Conservation (phyloP, 176 grass and related monocot species). For the Avena insularis region DNA sequence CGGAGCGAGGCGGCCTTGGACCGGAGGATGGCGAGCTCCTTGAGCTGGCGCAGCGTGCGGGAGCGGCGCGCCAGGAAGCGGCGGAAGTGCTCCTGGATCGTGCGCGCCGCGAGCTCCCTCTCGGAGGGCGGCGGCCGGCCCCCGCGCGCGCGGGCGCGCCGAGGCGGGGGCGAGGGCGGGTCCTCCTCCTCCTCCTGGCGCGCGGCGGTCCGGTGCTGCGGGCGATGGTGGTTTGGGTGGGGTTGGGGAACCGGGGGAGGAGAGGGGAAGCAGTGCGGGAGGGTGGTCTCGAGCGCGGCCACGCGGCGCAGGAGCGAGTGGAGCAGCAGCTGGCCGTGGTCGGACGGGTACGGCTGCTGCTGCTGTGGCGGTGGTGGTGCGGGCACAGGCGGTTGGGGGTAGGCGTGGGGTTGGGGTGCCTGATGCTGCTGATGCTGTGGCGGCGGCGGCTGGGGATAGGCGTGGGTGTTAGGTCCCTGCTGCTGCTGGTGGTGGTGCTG, state of each 20-base stretch:
- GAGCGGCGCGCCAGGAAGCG: conserved; percentile 85
- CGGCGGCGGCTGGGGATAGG: conserved; percentile 26
- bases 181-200: conserved; percentile 8
- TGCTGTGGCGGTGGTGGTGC: conserved; percentile 19
- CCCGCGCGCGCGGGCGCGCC: conserved; percentile 7
- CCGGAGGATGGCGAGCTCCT: conserved; percentile 77
- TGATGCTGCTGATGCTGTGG: background rate
- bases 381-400: conserved; percentile 38
- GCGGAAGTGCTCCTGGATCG: conserved; percentile 84
- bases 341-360: conserved; percentile 19
- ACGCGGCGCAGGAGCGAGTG: conserved; percentile 78
- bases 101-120: conserved; percentile 72
- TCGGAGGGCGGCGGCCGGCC: background rate
- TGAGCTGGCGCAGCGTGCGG: conserved; percentile 81
- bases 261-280: conserved; percentile 38
- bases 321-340: conserved; percentile 57
- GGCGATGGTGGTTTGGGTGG: background rate
- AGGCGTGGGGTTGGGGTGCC: conserved; percentile 31
- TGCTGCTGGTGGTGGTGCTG: conserved; percentile 21
- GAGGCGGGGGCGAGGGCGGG: conserved; percentile 8
- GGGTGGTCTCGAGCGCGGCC: conserved; percentile 66
- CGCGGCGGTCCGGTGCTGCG: conserved; percentile 34
- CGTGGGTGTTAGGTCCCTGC: conserved; percentile 28
- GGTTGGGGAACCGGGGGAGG: background rate
- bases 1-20: conserved; percentile 67